Base-by-base conservation (phyloP, 163 green algal species). In the Scenedesmus sp. region DNA sequence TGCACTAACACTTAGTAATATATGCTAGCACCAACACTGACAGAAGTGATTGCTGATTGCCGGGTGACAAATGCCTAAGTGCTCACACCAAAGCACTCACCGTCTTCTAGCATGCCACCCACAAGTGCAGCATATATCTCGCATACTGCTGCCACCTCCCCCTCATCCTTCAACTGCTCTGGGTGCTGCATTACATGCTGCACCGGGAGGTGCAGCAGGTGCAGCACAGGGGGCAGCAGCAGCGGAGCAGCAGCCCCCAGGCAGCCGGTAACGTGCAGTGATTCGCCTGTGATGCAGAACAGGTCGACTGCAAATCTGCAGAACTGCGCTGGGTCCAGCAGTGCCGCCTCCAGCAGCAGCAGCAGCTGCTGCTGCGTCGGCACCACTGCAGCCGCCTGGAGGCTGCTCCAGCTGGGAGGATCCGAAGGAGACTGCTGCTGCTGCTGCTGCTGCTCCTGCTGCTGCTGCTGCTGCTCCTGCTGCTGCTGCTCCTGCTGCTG, bases 381-480 rank as follows among this genome's bases (percentile, higher is more conserved):
- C 4, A n/a, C 16, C 16, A 26, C 67, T 23, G 13, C 67, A 26
- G 4, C 18, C 67, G 5, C 6, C 10, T 9, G 67, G 67, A 34
- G 18, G 67, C 12, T n/a, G 12, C 67, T 23, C 16, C 67, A 34
- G 10, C 20, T 77, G 7, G 4, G 13, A n/a, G 5, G 20, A 77
- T 12, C 62, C 62, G 15, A 34, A 1, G 13, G 16, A 77, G 5
- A 77, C 9, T 26, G 20, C 67, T n/a, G 18, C 67, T 34, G 15
- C 67, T 77, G 67, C 74, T 82, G 74, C 74, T 55, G 74, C 74
- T 82, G 74, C 74, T 82, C 18, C 74, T 82, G n/a, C 74, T 55
- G n/a, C 74, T 55, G 74, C n/a, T 82, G 74, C 74, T 82, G 74
- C 74, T 55, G 1, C 74, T 82, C 4, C 74, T 82, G 74, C 74